A percentile compares a stretch with the other conserved stretches of the same genome.
These are phyloP conservation scores for Corymbia maculata DNA, from an alignment of 345 rosid genomes.

Conservation along the genomic window DNA sequence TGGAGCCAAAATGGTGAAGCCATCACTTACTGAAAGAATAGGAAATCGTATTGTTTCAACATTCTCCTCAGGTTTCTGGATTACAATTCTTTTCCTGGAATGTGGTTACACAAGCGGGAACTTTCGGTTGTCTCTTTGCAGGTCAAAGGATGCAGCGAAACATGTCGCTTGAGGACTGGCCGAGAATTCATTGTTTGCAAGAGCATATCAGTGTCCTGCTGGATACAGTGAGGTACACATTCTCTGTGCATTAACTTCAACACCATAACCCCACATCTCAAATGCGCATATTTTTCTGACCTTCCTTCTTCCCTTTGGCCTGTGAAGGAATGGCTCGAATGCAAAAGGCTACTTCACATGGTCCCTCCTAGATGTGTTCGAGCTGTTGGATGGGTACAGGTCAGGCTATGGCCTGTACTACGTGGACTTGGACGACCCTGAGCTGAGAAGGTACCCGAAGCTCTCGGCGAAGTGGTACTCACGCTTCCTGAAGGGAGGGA, in stretches of 20 bases:
- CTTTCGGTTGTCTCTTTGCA: neutral
- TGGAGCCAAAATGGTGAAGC: neutral
- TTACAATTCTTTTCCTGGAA: neutral
- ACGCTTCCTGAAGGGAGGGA: conserved; percentile 1
- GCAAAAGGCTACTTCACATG: conserved; percentile 8
- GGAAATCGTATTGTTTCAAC: neutral
- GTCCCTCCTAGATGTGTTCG: conserved; percentile 11
- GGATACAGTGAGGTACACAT: neutral
- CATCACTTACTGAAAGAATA: neutral
- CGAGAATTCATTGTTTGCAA: conserved; percentile 3
- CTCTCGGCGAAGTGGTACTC: conserved; percentile 11
- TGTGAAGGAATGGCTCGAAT: conserved; percentile 8
- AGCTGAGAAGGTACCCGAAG: conserved; percentile 3
- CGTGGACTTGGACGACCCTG: conserved; percentile 11
- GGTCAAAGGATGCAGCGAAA: conserved; percentile 8
- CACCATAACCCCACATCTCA: neutral
- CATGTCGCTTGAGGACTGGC: neutral
- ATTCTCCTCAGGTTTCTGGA: neutral
- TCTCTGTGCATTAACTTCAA: neutral
- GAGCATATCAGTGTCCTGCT: conserved; percentile 6
- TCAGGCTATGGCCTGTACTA: conserved; percentile 4
- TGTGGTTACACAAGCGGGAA: neutral
- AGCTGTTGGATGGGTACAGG: conserved; percentile 3
- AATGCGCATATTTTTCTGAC: neutral
- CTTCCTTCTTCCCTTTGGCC: neutral